Evolutionary conservation across 2,329 filamentous ascomycete genomes (phyloP).

Genomic region (Ophiostoma triangulosporum): DNA sequence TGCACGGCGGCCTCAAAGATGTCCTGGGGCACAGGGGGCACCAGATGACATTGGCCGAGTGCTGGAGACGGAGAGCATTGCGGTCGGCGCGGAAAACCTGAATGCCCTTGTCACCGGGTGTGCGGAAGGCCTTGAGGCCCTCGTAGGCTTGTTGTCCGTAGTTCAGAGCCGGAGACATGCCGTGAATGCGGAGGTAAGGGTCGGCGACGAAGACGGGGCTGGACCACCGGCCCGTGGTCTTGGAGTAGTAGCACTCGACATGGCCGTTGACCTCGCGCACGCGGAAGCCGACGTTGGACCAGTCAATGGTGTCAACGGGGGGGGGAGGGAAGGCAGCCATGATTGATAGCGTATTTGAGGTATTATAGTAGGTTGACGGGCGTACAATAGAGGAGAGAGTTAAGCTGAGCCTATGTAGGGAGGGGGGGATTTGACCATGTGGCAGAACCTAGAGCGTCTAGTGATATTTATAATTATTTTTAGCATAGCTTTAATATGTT

Average conservation of each 20-base stretch:
- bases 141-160: constrained; percentile 98
- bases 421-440: too few relatives aligned
- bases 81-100: constrained; percentile 76
- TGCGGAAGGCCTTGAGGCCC: constrained; percentile 92
- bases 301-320: constrained; percentile 74
- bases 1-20: constrained; percentile 65
- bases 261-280: constrained; percentile 89
- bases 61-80: constrained; percentile 74
- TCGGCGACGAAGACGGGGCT: constrained; percentile 66
- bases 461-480: too few relatives aligned
- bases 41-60: constrained; percentile 70
- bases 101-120: constrained; percentile 54
- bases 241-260: constrained; percentile 74
- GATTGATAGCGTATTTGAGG: not conserved
- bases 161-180: constrained; percentile 90
- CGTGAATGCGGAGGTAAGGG: constrained; percentile 78
- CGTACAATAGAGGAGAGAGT: too few relatives aligned
- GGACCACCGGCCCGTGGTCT: constrained; percentile 63
- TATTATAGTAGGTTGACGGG: too few relatives aligned
- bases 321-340: constrained; percentile 59
- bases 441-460: too few relatives aligned
- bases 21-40: constrained; percentile 64
- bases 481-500: too few relatives aligned
- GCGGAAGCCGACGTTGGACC: constrained; percentile 84
- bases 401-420: too few relatives aligned